Evolutionary conservation across 2,329 filamentous ascomycete species (phyloP).

Genomic region (Penicillium verrucosum): DNA sequence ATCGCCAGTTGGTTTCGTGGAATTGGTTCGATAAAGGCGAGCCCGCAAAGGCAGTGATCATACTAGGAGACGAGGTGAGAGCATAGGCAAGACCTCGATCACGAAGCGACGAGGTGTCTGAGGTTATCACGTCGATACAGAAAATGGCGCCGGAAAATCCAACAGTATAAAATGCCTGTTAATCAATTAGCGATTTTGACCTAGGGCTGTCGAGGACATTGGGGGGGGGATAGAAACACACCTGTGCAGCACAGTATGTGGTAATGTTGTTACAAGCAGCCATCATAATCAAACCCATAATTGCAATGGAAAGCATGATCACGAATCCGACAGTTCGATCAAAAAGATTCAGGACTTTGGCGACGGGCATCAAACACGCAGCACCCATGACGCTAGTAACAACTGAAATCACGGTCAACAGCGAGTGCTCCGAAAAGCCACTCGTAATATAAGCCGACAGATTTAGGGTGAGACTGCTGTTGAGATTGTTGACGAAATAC

Average conservation of each 20-base stretch:
- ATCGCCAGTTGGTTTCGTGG: conserved; percentile 56
- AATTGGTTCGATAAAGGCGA: conserved; percentile 53
- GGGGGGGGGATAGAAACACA: background rate
- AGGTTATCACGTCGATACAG: conserved; percentile 57
- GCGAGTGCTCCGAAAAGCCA: conserved; percentile 52
- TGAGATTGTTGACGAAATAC: conserved; percentile 43
- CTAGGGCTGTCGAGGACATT: background rate
- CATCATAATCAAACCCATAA: conserved; percentile 57
- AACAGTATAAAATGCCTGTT: conserved; percentile 43
- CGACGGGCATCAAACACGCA: conserved; percentile 57
- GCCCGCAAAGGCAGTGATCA: conserved; percentile 60
- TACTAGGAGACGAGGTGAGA: conserved; percentile 59
- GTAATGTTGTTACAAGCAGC: conserved; percentile 58
- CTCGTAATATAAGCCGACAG: conserved; percentile 53
- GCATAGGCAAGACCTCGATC: conserved; percentile 61
- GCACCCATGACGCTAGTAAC: conserved; percentile 56
- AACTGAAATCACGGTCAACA: conserved; percentile 54
- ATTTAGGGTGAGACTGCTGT: conserved; percentile 37
- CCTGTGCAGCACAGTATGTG: conserved; percentile 60
- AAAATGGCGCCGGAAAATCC: conserved; percentile 56
- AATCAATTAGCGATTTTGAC: background rate
- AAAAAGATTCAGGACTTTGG: conserved; percentile 62
- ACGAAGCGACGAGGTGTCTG: conserved; percentile 59
- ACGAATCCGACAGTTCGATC: conserved; percentile 58
- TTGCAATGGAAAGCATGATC: conserved; percentile 48